Percentiles rank a stretch among this genome's conserved stretches.
These are phyloP conservation scores for Hortaea sp. DNA, from an alignment of 2,329 filamentous ascomycete genomes.

Conservation along the genomic window DNA sequence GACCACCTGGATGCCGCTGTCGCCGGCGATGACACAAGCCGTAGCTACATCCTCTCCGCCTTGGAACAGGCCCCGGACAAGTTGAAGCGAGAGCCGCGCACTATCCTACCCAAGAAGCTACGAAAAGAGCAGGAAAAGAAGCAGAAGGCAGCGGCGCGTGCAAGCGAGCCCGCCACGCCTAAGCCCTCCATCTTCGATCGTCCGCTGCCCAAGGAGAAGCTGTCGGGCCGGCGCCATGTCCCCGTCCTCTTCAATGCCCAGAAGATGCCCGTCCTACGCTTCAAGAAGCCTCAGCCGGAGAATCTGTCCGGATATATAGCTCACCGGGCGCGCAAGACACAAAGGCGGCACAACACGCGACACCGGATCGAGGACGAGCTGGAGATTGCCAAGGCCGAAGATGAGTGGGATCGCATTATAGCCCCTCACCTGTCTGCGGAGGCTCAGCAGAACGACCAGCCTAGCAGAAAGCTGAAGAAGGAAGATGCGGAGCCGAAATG, in stretches of 20 bases:
- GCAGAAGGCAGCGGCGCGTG: not conserved
- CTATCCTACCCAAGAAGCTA: not conserved
- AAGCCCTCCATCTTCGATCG: constrained; percentile 12
- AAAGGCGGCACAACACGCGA: constrained; percentile 30
- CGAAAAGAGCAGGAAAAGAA: not conserved
- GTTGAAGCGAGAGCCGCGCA: constrained; percentile 12
- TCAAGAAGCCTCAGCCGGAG: constrained; percentile 54
- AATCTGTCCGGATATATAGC: constrained; percentile 49
- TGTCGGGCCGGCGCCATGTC: constrained; percentile 47
- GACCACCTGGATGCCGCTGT: constrained; percentile 35
- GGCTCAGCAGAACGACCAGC: not conserved
- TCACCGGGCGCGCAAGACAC: constrained; percentile 39
- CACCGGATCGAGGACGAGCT: constrained; percentile 33
- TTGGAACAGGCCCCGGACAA: constrained; percentile 15
- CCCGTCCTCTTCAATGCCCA: constrained; percentile 49
- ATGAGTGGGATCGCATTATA: constrained; percentile 39
- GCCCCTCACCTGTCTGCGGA: constrained; percentile 6
- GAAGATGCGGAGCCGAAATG: constrained; percentile 17
- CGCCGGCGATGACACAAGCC: constrained; percentile 21
- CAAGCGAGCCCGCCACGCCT: not conserved
- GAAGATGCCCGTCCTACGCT: constrained; percentile 52
- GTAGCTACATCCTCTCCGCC: constrained; percentile 16
- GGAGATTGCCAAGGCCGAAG: constrained; percentile 33
- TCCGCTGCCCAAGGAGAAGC: constrained; percentile 18
- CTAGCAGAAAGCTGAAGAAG: not conserved